These are phyloP conservation scores for Eucalyptus caleyi DNA, from an alignment of 345 rosid genomes.

Conservation along the genomic window DNA sequence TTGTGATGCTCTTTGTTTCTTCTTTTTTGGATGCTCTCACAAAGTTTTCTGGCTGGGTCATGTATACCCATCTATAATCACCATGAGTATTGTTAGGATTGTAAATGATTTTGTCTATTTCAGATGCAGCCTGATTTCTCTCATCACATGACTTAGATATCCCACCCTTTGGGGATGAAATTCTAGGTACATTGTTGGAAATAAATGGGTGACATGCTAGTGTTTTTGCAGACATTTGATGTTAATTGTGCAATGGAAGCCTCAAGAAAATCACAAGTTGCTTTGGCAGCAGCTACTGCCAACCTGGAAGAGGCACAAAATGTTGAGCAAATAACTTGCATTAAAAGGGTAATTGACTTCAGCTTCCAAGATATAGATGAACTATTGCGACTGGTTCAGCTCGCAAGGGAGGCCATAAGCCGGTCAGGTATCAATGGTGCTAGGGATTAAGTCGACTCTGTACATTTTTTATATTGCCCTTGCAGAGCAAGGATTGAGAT, in stretches of 20 bases:
- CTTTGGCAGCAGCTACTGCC: conserved; percentile 30
- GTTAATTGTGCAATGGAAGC: conserved; percentile 65
- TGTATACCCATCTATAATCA: neutral
- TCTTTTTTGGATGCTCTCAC: neutral
- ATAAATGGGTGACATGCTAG: neutral
- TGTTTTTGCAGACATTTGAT: conserved; percentile 51
- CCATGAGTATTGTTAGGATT: neutral
- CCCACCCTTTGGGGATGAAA: neutral
- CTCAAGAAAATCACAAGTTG: conserved; percentile 46
- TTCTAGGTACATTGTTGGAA: neutral
- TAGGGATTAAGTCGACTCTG: conserved; percentile 21
- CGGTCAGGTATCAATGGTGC: conserved; percentile 16
- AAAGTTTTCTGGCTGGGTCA: neutral
- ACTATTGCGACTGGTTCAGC: conserved; percentile 43
- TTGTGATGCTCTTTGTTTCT: neutral
- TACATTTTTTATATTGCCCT: neutral
- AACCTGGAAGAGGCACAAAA: conserved; percentile 23
- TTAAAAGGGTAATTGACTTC: conserved; percentile 52
- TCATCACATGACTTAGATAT: neutral
- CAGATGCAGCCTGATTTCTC: neutral
- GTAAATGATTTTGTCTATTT: neutral
- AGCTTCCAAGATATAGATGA: conserved; percentile 69
- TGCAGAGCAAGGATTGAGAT: neutral
- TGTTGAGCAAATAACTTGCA: conserved; percentile 23
- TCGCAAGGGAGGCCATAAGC: conserved; percentile 42